phyloP scores from a whole-genome alignment of 1,284 basidiomycete species.

The Coniophora puteana region DNA sequence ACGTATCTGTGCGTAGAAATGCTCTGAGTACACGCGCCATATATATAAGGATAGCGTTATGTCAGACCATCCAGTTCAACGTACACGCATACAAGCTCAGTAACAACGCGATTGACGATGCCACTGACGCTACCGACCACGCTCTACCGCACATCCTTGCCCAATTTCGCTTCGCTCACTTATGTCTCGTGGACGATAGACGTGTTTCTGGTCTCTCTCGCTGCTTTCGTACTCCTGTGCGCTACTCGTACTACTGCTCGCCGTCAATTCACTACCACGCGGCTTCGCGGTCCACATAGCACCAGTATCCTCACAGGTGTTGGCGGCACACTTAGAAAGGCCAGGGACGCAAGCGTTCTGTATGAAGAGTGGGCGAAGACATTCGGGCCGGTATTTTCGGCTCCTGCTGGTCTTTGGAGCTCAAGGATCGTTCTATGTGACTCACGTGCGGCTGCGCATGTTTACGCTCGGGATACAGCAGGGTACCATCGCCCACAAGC shows the following conservation, averaged over 20 bases:
- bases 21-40: too few species aligned
- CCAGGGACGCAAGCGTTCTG: conserved; percentile 25
- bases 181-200: background rate
- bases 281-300: conserved; percentile 25
- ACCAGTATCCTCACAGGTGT: conserved; percentile 29
- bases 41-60: too few species aligned
- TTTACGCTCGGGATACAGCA: conserved; percentile 46
- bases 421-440: conserved; percentile 43
- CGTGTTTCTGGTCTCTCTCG: background rate
- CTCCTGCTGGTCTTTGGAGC: conserved; percentile 38
- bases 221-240: background rate
- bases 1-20: too few species aligned
- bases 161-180: too few species aligned
- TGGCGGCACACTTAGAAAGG: conserved; percentile 20
- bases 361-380: conserved; percentile 36
- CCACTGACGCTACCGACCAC: too few species aligned
- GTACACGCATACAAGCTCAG: too few species aligned
- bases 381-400: conserved; percentile 42
- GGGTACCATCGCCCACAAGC: conserved; percentile 38
- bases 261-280: conserved; percentile 13
- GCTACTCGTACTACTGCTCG: background rate
- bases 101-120: too few species aligned
- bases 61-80: too few species aligned
- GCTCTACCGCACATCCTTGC: too few species aligned
- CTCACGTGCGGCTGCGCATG: conserved; percentile 47